phyloP scores from a whole-genome alignment of 2,329 filamentous ascomycete genomes.

The Endothia cerciana region DNA sequence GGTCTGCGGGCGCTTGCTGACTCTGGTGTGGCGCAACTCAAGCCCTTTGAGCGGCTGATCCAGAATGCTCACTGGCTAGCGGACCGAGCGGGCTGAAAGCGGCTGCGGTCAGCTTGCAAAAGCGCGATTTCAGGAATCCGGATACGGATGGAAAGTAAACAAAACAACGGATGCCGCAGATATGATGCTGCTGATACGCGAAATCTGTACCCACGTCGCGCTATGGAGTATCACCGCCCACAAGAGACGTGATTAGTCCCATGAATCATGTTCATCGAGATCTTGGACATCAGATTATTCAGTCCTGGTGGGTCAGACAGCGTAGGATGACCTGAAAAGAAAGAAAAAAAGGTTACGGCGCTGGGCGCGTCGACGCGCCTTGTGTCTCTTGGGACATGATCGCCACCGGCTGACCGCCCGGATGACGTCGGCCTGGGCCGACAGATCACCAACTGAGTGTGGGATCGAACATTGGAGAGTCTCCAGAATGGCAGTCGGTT shows the following conservation, averaged over 20 bases:
- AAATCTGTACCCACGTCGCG: background rate
- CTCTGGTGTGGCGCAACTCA: slow-evolving; percentile 3
- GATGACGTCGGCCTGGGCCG: slow-evolving; percentile 26
- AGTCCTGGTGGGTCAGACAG: slow-evolving; percentile 7
- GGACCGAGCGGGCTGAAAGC: slow-evolving; percentile 2
- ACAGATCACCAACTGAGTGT: slow-evolving; percentile 23
- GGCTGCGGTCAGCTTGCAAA: slow-evolving; percentile 11
- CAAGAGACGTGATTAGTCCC: slow-evolving; percentile 16
- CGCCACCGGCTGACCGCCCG: slow-evolving; percentile 18
- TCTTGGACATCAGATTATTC: slow-evolving; percentile 3
- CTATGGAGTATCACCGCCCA: slow-evolving; percentile 4
- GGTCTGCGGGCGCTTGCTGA: slow-evolving; percentile 10
- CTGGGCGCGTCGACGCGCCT: slow-evolving; percentile 27
- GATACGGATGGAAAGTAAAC: slow-evolving; percentile 25
- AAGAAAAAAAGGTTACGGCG: background rate
- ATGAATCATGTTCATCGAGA: slow-evolving; percentile 15
- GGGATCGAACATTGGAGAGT: slow-evolving; percentile 21
- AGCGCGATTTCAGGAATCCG: slow-evolving; percentile 4
- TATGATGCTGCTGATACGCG: slow-evolving; percentile 15
- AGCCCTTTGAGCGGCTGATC: background rate
- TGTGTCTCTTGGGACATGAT: slow-evolving; percentile 18
- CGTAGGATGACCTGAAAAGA: slow-evolving; percentile 15
- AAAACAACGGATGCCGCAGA: slow-evolving; percentile 20
- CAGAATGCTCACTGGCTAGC: background rate
- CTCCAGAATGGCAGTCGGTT: slow-evolving; percentile 3